phyloP scores from a whole-genome alignment of 2,329 filamentous ascomycete species.

The Boeremia lycopersici region DNA sequence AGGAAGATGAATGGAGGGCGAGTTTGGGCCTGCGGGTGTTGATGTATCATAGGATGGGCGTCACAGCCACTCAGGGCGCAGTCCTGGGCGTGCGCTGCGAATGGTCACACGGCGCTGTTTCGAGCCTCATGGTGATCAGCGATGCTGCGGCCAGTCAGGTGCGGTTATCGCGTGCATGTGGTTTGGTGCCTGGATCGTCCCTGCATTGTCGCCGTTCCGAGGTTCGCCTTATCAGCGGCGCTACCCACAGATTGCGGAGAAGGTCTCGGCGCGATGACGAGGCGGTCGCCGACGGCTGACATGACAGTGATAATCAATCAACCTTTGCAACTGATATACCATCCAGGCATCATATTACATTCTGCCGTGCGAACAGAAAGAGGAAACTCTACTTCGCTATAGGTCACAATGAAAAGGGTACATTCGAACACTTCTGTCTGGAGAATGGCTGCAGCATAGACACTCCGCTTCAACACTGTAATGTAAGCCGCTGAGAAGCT shows the following conservation, averaged over 20 bases:
- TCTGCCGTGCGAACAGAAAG: too few species aligned
- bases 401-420: too few species aligned
- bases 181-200: constrained; percentile 18
- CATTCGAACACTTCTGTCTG: too few species aligned
- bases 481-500: too few species aligned
- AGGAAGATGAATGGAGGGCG: neutral
- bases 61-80: constrained; percentile 44
- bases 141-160: constrained; percentile 31
- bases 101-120: constrained; percentile 39
- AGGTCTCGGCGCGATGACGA: constrained; percentile 1
- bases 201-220: constrained; percentile 17
- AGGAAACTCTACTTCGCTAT: too few species aligned
- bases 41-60: constrained; percentile 27
- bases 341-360: too few species aligned
- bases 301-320: too few species aligned
- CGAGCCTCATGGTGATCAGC: constrained; percentile 42
- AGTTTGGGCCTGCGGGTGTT: neutral
- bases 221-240: constrained; percentile 14
- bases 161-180: constrained; percentile 16
- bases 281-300: constrained; percentile 2
- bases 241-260: constrained; percentile 13
- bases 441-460: too few species aligned
- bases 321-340: too few species aligned
- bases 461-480: too few species aligned
- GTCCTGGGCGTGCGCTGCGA: constrained; percentile 28